Evolutionary conservation across 192 early-diverging fungal genomes (phyloP), one percentile per base, ranked within the genome.

Genomic region (Linnemannia zychae): DNA sequence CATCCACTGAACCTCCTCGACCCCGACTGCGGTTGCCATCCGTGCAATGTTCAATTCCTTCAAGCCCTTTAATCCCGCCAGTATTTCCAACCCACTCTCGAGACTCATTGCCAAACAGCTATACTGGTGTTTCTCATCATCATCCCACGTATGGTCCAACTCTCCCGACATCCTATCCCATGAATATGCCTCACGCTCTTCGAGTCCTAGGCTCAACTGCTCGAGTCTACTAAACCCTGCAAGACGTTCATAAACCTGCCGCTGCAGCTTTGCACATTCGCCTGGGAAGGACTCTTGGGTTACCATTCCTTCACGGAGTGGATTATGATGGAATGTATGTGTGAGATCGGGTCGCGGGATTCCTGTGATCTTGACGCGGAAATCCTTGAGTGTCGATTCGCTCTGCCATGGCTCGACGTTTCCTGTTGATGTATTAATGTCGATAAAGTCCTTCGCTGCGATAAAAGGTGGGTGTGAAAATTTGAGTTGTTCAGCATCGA

Each of bases 51-150:
- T 46, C 38, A 75, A 60, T 13, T 44, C 60, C 44, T n/a, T 44
- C 60, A n/a, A n/a, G n/a, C n/a, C n/a, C n/a, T n/a, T n/a, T n/a
- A n/a, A n/a, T n/a, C n/a, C n/a, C n/a, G n/a, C n/a, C 49, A 65
- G 28, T 33, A 28, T 6, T 9, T 31, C 36, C 13, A 75, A 15
- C 15, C 74, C 57, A 16, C 57, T 75, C 28, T 37, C 24, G 1
- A 75, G 37, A n/a, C 50, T 44, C 74, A 75, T 75, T 16, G 65
- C 60, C n/a, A 75, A 46, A 31, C 60, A 75, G 1, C 0, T 60
- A 11, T 60, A 60, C n/a, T 46, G 37, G 9, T 69, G 22, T 9
- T 28, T 2, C 9, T 11, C 24, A 60, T 60, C 38, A 24, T 37
- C 37, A n/a, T n/a, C n/a, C n/a, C n/a, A n/a, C n/a, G n/a, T n/a